Conservation (phyloP, 495 filamentous ascomycete species). For the Penicillium paradoxum region DNA sequence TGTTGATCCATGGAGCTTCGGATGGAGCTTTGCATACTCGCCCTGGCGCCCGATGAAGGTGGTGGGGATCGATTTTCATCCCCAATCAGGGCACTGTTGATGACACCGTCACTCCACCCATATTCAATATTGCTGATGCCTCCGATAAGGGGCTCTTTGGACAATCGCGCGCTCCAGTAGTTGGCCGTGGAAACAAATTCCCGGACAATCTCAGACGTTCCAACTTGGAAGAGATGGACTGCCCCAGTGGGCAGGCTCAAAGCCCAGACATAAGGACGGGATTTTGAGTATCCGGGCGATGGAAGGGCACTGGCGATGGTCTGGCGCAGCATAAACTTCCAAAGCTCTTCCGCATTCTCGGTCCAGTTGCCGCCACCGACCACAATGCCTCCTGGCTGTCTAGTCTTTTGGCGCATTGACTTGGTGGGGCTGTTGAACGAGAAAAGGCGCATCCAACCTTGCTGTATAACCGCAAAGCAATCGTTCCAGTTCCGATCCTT, state of each 20-base stretch:
- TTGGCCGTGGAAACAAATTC: conserved; percentile 95
- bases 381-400: conserved; percentile 56
- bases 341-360: conserved; percentile 83
- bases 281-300: conserved; percentile 86
- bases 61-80: conserved; percentile 43
- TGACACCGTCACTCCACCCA: conserved; percentile 87
- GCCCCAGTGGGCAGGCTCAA: conserved; percentile 88
- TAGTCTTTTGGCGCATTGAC: conserved; percentile 65
- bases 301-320: conserved; percentile 89
- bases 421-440: conserved; percentile 75
- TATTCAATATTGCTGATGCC: conserved; percentile 97
- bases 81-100: conserved; percentile 65
- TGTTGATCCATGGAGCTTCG: conserved; percentile 68
- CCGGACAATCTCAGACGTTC: conserved; percentile 87
- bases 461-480: conserved; percentile 96
- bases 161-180: conserved; percentile 94
- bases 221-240: conserved; percentile 95
- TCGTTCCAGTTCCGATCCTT: conserved; percentile 93
- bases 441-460: conserved; percentile 92
- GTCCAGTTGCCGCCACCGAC: conserved; percentile 97
- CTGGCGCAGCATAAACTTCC: conserved; percentile 82
- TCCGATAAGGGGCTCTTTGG: conserved; percentile 85
- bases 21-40: conserved; percentile 67
- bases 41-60: conserved; percentile 42
- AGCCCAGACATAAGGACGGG: conserved; percentile 89